Evolutionary conservation across 1,284 basidiomycete genomes (phyloP).

Genomic region (Cryptococcus sp.): DNA sequence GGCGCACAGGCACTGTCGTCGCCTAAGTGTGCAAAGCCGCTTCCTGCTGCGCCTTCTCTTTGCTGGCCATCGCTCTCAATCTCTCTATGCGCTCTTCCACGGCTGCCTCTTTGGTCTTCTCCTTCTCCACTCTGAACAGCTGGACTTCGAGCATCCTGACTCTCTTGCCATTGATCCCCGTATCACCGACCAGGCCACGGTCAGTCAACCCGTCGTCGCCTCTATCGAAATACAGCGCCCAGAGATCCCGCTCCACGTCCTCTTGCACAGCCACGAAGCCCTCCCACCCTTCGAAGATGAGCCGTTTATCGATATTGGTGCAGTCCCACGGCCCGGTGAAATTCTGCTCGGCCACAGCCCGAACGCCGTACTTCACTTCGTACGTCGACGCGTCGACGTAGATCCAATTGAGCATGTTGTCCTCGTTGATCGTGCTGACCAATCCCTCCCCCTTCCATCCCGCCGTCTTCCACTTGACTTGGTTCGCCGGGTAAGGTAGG

Average conservation of each 20-base stretch:
- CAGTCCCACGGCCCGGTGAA: conserved; percentile 11
- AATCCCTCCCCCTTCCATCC: conserved; percentile 26
- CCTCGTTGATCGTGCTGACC: conserved; percentile 21
- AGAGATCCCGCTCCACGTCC: conserved; percentile 7
- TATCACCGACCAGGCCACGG: conserved; percentile 10
- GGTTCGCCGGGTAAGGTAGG: conserved; percentile 23
- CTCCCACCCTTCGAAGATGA: conserved; percentile 17
- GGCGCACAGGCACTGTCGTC: too few relatives aligned
- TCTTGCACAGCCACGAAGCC: conserved; percentile 18
- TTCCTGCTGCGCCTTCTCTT: not conserved
- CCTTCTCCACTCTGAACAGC: conserved; percentile 1
- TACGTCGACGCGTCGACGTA: conserved; percentile 21
- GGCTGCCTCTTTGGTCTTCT: not conserved
- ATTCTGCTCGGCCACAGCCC: conserved; percentile 6
- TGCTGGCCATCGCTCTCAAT: not conserved
- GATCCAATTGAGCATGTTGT: conserved; percentile 25
- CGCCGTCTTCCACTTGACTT: conserved; percentile 19
- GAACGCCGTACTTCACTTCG: conserved; percentile 21
- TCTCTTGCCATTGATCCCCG: not conserved
- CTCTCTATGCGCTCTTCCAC: not conserved
- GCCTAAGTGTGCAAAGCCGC: too few relatives aligned
- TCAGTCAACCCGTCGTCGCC: conserved; percentile 13
- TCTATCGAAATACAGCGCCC: conserved; percentile 16
- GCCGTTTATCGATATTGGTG: conserved; percentile 6
- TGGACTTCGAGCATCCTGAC: conserved; percentile 6